These are phyloP conservation scores for Lentinus brumalis DNA, from an alignment of 768 basidiomycete species.

Conservation along the genomic window DNA sequence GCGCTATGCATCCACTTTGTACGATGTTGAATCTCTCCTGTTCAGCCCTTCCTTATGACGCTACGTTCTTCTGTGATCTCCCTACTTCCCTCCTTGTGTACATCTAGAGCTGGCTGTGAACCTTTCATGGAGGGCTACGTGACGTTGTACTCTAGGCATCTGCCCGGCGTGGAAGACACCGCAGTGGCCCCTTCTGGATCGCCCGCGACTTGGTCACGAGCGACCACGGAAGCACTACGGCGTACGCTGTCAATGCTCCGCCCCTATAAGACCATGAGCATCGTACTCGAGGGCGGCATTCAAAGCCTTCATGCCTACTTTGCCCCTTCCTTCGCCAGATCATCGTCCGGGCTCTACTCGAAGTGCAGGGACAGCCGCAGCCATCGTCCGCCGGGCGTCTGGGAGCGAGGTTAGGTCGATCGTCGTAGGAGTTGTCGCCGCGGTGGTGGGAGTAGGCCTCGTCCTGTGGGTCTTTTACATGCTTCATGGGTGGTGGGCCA, in stretches of 20 bases:
- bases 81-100: background rate
- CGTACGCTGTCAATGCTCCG: too few species aligned
- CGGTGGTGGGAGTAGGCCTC: background rate
- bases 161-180: background rate
- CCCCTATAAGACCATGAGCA: too few species aligned
- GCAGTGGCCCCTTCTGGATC: too few species aligned
- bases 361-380: background rate
- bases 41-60: background rate
- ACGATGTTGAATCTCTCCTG: constrained; percentile 1
- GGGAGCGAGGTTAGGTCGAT: background rate
- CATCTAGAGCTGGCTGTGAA: background rate
- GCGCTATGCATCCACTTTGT: background rate
- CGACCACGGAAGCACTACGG: too few species aligned
- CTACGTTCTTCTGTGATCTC: constrained; percentile 8
- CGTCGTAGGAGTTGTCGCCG: background rate
- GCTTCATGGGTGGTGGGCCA: background rate
- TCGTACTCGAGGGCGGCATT: too few species aligned
- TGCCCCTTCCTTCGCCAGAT: too few species aligned
- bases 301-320: too few species aligned
- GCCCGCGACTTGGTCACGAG: too few species aligned
- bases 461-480: background rate
- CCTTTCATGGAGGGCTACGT: too few species aligned
- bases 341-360: too few species aligned
- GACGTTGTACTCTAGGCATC: background rate
- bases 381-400: background rate